Evolutionary conservation across 2,329 filamentous ascomycete genomes (phyloP), one percentile per base, ranked within the genome.

Genomic region (Epichloe aotearoae): DNA sequence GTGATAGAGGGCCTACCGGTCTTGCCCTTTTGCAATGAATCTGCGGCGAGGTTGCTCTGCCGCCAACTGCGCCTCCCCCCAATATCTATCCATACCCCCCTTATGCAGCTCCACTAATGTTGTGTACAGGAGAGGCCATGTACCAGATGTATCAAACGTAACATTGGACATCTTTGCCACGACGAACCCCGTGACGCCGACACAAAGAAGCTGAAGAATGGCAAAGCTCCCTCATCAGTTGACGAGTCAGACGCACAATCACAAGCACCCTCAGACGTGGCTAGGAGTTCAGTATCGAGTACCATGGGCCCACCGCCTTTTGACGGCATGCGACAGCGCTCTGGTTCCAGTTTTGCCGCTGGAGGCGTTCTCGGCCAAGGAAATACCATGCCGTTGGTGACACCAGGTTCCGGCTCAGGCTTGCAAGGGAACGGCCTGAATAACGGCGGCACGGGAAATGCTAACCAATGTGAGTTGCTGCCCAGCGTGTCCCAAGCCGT

Each of bases 141-240:
- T 78, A 91, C 88, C 62, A 82, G 93, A 71, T 98, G 93, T 75
- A 88, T 97, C 71, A 98, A 97, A 73, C 84, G 93, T 64, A 95
- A 95, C 72, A 98, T 98, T 68, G 93, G 91, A 62, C 93, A 98
- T 70, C 78, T 98, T 58, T 98, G 93, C 70, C 93, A 96, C 73
- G 93, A 98, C 70, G 93, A 97, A 70, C 91, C 90, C 59, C 84
- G 91, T 68, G 91, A 98, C 63, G 75, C 82, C 58, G 80, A 83
- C 55, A 69, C 84, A 53, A 95, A 93, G 70, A 91, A 90, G 69
- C 71, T 78, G 60, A 95, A 91, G 71, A 77, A 73, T 64, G 58
- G 58, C 53, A 64, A 63, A 54, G 33, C 47, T 39, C 37, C 54
- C 15, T 69, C 75, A 49, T 70, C 72, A 42, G 74, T 75, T 51